Evolutionary conservation across 148 eudicot genomes (phyloP), one percentile per base, ranked within the genome.

Genomic region (Simmondsia chinensis): DNA sequence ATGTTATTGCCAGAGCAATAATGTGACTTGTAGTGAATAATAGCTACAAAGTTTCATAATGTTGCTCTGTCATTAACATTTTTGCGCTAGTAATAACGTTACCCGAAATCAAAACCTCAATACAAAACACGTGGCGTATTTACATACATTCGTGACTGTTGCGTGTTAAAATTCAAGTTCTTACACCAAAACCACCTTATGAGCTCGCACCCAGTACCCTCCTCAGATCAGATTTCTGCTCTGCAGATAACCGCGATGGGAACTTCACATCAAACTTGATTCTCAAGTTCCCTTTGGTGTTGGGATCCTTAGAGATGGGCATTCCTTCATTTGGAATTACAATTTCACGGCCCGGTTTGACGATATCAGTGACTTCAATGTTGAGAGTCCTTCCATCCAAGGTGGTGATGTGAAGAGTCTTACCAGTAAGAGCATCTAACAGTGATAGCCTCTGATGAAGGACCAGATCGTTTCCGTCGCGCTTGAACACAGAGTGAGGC

Each of bases 391-490:
- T 66, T 1, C 65, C 63, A 30, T 56, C 57, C 7, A 56, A 33
- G 25, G 74, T 69, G 10, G 65, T 59, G 16, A 69, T n/a, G 13
- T 49, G 68, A 2, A 54, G 62, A 0, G 62, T 64, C 59, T 49
- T 64, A 3, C 79, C 79, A n/a, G 75, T 60, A 5, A 73, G 33
- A 6, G 79, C 74, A 42, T 69, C 71, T 1, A 64, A 59, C 16
- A 73, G 73, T 0, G 72, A 48, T 31, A 73, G 30, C n/a, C 61
- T 69, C 44, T 47, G 60, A 4, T 64, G 64, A 27, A 57, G 36
- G 17, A 73, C 58, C 1, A 69, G 60, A 46, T 73, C 75, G 5
- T 73, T 73, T 0, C 71, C 65, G 5, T 69, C 79, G 37, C 79
- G 52, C 5, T 61, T 56, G 65, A 64, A 73, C 28, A 59, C 57